Evolutionary conservation across 129 eudicot species (phyloP).

Genomic region (Logfia minima): DNA sequence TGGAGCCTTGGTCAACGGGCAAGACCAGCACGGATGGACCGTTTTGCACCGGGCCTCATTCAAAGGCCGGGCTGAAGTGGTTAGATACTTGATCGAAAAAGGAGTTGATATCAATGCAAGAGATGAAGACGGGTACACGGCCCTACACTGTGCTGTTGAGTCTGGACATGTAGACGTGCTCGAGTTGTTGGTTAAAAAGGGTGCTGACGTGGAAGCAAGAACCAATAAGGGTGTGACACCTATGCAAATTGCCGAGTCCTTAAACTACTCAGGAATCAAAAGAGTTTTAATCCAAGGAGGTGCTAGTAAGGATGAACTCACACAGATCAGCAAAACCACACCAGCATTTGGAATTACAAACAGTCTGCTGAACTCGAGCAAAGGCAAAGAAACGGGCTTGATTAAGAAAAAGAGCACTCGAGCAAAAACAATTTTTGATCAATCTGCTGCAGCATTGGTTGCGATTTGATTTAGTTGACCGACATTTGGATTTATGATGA

Average conservation of each 20-base stretch:
- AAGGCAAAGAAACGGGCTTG: slow-evolving; percentile 36
- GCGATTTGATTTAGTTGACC: slow-evolving; percentile 26
- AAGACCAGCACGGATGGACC: slow-evolving; percentile 77
- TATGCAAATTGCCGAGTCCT: slow-evolving; percentile 61
- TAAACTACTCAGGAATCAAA: slow-evolving; percentile 58
- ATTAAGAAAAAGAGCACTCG: slow-evolving; percentile 40
- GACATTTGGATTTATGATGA: slow-evolving; percentile 9
- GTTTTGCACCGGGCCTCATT: slow-evolving; percentile 71
- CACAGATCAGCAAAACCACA: slow-evolving; percentile 12
- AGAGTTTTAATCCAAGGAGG: slow-evolving; percentile 55
- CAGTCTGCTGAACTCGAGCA: slow-evolving; percentile 1
- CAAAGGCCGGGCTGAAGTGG: slow-evolving; percentile 58
- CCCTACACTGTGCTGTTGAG: slow-evolving; percentile 76
- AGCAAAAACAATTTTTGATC: slow-evolving; percentile 41
- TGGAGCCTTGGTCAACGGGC: slow-evolving; percentile 70
- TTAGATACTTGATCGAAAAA: slow-evolving; percentile 49
- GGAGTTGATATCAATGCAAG: slow-evolving; percentile 56
- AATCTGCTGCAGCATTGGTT: slow-evolving; percentile 38
- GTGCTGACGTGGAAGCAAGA: slow-evolving; percentile 62
- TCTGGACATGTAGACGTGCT: slow-evolving; percentile 66
- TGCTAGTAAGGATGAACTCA: slow-evolving; percentile 35
- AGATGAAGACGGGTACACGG: slow-evolving; percentile 78
- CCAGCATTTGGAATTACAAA: slow-evolving; percentile 32
- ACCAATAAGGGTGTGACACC: slow-evolving; percentile 66
- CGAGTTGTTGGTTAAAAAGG: slow-evolving; percentile 68